phyloP scores from a whole-genome alignment of 768 basidiomycete genomes.

The Boletus patriciae region DNA sequence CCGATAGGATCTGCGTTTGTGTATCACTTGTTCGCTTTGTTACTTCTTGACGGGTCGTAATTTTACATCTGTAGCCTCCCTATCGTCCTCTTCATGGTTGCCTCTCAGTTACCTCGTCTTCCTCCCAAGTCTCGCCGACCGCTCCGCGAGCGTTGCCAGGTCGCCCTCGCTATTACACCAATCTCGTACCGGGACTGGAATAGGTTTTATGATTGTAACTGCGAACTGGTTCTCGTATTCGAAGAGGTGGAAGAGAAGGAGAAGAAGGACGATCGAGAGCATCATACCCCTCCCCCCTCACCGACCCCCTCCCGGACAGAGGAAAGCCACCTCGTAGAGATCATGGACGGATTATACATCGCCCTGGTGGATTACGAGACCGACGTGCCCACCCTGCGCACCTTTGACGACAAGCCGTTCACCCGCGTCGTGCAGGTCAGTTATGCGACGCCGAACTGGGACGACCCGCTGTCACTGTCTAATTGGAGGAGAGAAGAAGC shows the following conservation, averaged over 20 bases:
- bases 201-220: background rate
- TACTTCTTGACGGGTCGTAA: background rate
- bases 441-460: background rate
- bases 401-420: slow-evolving; percentile 11
- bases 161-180: slow-evolving; percentile 8
- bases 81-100: background rate
- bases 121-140: background rate
- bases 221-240: background rate
- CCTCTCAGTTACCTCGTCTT: background rate
- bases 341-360: slow-evolving; percentile 18
- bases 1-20: background rate
- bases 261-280: background rate
- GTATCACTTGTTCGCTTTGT: background rate
- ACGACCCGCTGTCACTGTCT: background rate
- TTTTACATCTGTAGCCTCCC: too few relatives aligned
- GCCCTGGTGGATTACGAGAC: slow-evolving; percentile 17
- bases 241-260: background rate
- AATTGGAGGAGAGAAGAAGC: background rate
- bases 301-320: background rate
- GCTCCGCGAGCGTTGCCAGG: slow-evolving; percentile 13
- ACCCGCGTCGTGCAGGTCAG: slow-evolving; percentile 23
- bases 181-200: slow-evolving; percentile 8
- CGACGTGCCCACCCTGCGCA: slow-evolving; percentile 9
- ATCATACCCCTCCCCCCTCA: background rate
- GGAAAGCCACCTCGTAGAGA: slow-evolving; percentile 9